phyloP scores from a whole-genome alignment of 2,329 filamentous ascomycete genomes.

The Aspergillus sp. region DNA sequence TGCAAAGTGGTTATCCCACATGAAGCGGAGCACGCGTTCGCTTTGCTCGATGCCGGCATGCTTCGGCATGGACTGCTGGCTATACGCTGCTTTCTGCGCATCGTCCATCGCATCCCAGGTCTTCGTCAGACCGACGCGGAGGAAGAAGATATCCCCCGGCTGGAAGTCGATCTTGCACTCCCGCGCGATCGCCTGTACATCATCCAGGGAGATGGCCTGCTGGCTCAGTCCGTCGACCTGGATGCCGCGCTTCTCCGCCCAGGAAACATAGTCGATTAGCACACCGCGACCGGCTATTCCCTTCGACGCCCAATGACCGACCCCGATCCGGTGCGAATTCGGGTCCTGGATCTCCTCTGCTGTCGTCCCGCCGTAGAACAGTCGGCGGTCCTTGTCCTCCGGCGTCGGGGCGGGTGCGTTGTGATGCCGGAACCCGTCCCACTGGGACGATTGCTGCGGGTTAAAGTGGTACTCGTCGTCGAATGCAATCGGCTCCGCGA shows the following conservation, averaged over 20 bases:
- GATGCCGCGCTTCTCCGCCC: conserved; percentile 32
- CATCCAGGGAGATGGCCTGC: conserved; percentile 33
- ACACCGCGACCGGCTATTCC: conserved; percentile 41
- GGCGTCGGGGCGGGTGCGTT: conserved; percentile 41
- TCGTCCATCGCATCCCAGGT: conserved; percentile 33
- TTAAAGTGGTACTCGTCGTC: conserved; percentile 55
- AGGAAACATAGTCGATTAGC: conserved; percentile 38
- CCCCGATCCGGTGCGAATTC: conserved; percentile 31
- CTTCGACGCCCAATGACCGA: conserved; percentile 38
- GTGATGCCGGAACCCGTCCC: conserved; percentile 54
- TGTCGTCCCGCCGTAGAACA: conserved; percentile 38
- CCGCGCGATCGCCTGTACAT: conserved; percentile 31
- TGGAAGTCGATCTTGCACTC: conserved; percentile 36
- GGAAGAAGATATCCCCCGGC: conserved; percentile 38
- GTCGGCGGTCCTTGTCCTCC: conserved; percentile 24
- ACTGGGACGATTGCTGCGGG: conserved; percentile 54
- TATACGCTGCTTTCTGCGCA: conserved; percentile 26
- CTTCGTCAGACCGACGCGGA: conserved; percentile 34
- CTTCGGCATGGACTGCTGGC: conserved; percentile 27
- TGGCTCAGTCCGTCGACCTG: conserved; percentile 30
- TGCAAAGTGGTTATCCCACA: conserved; percentile 59
- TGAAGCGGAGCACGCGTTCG: conserved; percentile 50
- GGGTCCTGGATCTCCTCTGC: conserved; percentile 33
- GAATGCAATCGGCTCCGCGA: conserved; percentile 43
- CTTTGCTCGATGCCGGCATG: conserved; percentile 39